A percentile compares a stretch with the other conserved stretches of the same genome.
Evolutionary conservation across 106 monocot species (phyloP).

Genomic region (Posidonia australis): DNA sequence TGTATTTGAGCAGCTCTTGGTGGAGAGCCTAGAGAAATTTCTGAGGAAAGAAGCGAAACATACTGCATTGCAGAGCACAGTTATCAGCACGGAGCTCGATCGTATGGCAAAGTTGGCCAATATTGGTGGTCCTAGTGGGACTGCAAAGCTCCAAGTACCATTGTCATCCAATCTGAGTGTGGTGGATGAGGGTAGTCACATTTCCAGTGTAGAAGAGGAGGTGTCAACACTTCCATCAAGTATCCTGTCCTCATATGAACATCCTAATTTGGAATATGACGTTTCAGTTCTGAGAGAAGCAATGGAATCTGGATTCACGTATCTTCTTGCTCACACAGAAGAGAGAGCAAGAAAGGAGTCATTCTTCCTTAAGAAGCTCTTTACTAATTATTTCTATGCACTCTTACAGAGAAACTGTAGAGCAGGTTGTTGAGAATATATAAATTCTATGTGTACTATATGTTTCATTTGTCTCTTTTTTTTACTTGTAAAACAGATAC

Average conservation of each 20-base stretch:
- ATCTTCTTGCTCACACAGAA: conserved; percentile 65
- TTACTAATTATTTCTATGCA: conserved; percentile 79
- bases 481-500: conserved; percentile 48
- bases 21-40: conserved; percentile 72
- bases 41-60: conserved; percentile 66
- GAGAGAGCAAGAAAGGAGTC: conserved; percentile 83
- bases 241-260: conserved; percentile 36
- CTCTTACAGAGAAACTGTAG: conserved; percentile 75
- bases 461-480: no score
- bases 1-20: conserved; percentile 57
- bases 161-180: conserved; percentile 25
- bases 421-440: no score
- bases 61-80: conserved; percentile 38
- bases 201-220: neutral
- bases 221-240: conserved; percentile 29
- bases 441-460: no score
- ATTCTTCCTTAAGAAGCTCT: conserved; percentile 63
- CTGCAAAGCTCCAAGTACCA: conserved; percentile 42
- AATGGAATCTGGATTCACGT: conserved; percentile 75
- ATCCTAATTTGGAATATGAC: conserved; percentile 71
- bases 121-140: conserved; percentile 3
- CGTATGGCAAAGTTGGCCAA: conserved; percentile 19
- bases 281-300: conserved; percentile 69
- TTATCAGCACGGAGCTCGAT: conserved; percentile 18
- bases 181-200: neutral